phyloP scores from a whole-genome alignment of 192 early-diverging fungal genomes.

The Coemansia sp. region DNA sequence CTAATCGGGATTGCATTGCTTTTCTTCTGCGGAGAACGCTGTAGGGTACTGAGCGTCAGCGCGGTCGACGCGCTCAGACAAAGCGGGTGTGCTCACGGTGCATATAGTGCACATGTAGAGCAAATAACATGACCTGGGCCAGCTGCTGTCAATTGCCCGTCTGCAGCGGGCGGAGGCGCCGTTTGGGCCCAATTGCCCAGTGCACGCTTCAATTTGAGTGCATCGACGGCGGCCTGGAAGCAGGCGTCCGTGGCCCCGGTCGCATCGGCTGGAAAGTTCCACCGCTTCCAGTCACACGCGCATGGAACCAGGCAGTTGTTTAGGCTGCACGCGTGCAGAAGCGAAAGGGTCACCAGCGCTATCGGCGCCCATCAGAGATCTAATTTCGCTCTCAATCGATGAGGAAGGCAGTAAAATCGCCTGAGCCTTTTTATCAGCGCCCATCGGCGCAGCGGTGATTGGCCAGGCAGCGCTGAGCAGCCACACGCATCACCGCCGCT shows the following conservation, averaged over 20 bases:
- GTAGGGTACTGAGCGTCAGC: constrained; percentile 5
- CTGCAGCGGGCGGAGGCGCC: background rate
- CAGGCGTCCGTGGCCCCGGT: background rate
- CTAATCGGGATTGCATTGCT: background rate
- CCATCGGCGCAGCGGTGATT: constrained; percentile 2
- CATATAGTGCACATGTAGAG: background rate
- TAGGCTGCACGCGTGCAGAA: background rate
- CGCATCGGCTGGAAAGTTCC: constrained; percentile 4
- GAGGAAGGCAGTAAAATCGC: background rate
- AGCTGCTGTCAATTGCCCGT: background rate
- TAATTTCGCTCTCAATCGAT: constrained; percentile 3
- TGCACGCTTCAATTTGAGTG: constrained; percentile 4
- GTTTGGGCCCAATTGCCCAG: background rate
- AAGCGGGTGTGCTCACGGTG: background rate
- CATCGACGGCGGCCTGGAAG: constrained; percentile 2
- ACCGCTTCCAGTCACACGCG: constrained; percentile 3
- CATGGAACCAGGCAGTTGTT: background rate
- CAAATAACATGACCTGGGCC: background rate
- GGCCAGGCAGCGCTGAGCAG: background rate
- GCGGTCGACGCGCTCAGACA: background rate
- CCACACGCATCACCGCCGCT: background rate
- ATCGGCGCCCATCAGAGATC: background rate
- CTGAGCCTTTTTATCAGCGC: background rate
- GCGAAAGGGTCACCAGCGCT: background rate
- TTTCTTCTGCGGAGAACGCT: background rate